These are phyloP conservation scores for Ogataea corticis DNA, from an alignment of 805 yeast genomes.

Conservation along the genomic window DNA sequence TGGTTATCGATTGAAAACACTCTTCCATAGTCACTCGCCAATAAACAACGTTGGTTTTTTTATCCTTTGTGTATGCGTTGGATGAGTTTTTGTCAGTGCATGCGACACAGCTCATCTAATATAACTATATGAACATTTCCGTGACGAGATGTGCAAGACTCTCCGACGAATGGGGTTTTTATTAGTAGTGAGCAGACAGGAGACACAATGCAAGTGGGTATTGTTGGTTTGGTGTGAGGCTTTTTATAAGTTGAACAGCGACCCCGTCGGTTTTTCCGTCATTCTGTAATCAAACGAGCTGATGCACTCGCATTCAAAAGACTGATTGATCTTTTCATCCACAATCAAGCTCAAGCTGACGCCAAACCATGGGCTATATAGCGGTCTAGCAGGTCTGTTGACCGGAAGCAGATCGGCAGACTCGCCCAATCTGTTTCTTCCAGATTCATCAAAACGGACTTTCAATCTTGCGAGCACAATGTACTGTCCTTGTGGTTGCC, in stretches of 20 bases:
- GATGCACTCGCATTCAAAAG: constrained; percentile 47
- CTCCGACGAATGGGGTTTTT: no score
- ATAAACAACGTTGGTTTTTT: not conserved
- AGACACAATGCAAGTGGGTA: not conserved
- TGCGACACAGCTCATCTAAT: no score
- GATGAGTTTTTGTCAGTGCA: no score
- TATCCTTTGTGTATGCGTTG: not conserved
- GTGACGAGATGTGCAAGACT: no score
- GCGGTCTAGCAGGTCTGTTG: constrained; percentile 40
- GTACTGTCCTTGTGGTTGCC: constrained; percentile 24
- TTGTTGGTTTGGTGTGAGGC: no score
- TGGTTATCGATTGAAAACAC: not conserved
- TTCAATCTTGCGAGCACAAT: constrained; percentile 52
- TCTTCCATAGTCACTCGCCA: no score
- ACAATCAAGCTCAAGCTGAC: constrained; percentile 58
- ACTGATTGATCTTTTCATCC: constrained; percentile 48
- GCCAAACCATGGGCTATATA: constrained; percentile 75
- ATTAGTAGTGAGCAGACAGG: no score
- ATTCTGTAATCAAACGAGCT: constrained; percentile 65
- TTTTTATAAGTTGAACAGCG: constrained; percentile 30
- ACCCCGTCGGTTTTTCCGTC: constrained; percentile 60
- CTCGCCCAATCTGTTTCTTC: constrained; percentile 64
- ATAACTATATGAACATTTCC: no score
- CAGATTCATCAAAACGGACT: constrained; percentile 76
- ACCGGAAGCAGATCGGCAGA: constrained; percentile 50